These are phyloP conservation scores for Jamesozyma jinghongensis DNA, from an alignment of 805 yeast species.

Conservation along the genomic window DNA sequence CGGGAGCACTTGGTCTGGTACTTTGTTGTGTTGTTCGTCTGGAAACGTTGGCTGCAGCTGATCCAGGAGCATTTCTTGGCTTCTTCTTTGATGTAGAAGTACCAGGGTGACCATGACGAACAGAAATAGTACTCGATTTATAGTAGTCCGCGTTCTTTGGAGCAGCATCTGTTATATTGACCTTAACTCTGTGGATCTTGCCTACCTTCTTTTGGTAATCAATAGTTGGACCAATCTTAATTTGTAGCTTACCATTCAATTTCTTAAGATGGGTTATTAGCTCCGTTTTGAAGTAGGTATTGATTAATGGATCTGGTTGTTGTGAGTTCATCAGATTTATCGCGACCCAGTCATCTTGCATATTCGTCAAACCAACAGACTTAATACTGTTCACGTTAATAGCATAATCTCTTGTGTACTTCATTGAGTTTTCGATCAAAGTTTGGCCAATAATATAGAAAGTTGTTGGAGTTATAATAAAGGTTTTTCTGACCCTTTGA, in stretches of 20 bases:
- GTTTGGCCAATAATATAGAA: constrained; percentile 69
- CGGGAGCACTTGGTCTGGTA: constrained; percentile 22
- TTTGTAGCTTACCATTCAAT: constrained; percentile 45
- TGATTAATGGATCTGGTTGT: constrained; percentile 72
- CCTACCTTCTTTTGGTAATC: constrained; percentile 90
- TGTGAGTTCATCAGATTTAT: constrained; percentile 29
- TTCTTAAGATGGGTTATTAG: constrained; percentile 64
- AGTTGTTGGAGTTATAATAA: constrained; percentile 53
- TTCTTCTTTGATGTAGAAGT: constrained; percentile 59
- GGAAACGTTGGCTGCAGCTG: constrained; percentile 3
- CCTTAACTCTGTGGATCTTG: constrained; percentile 61
- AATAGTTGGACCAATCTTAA: constrained; percentile 62
- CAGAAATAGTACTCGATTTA: constrained; percentile 82
- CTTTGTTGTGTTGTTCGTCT: constrained; percentile 18
- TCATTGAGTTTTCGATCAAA: constrained; percentile 51
- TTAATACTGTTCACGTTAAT: constrained; percentile 52
- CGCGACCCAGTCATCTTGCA: constrained; percentile 92
- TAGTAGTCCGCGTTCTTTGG: constrained; percentile 64
- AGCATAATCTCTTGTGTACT: constrained; percentile 53
- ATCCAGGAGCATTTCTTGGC: constrained; percentile 50
- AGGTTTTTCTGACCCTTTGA: constrained; percentile 60
- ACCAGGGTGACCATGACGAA: constrained; percentile 70
- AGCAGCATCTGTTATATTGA: constrained; percentile 51
- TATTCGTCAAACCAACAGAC: constrained; percentile 57
- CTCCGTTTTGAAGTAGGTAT: constrained; percentile 83